These are phyloP conservation scores for Fusarium sp. DNA, from an alignment of 2,329 filamentous ascomycete species.

Conservation along the genomic window DNA sequence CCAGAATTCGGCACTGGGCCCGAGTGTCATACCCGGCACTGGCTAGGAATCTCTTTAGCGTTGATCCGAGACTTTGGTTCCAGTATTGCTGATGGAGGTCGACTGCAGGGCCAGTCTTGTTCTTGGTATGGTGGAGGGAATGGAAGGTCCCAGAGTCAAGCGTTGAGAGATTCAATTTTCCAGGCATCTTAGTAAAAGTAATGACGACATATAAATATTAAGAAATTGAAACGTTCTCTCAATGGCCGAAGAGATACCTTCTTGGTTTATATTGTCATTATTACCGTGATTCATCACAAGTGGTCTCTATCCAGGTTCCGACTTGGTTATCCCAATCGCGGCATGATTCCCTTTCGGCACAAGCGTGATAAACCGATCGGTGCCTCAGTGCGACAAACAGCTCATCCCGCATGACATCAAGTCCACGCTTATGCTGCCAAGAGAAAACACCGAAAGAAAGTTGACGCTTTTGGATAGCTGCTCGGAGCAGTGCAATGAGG, in stretches of 20 bases:
- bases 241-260: accelerated
- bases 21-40: neutral
- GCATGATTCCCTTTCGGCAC: neutral
- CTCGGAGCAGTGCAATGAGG: neutral
- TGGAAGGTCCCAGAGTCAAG: neutral
- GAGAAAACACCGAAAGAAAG: accelerated
- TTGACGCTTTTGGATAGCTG: no score
- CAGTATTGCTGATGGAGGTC: neutral
- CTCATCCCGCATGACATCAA: neutral
- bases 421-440: neutral
- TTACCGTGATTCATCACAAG: accelerated
- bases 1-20: neutral
- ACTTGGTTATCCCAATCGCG: neutral
- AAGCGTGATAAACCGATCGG: neutral
- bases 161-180: neutral
- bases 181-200: neutral
- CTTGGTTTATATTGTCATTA: accelerated
- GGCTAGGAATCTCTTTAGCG: neutral
- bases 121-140: neutral
- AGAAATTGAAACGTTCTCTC: no score
- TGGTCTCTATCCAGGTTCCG: neutral
- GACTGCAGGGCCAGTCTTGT: neutral
- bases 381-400: neutral
- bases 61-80: neutral
- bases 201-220: no score